Evolutionary conservation across 1,284 basidiomycete genomes (phyloP), one percentile per base, ranked within the genome.

Genomic region (Leccinum griseonigrum): DNA sequence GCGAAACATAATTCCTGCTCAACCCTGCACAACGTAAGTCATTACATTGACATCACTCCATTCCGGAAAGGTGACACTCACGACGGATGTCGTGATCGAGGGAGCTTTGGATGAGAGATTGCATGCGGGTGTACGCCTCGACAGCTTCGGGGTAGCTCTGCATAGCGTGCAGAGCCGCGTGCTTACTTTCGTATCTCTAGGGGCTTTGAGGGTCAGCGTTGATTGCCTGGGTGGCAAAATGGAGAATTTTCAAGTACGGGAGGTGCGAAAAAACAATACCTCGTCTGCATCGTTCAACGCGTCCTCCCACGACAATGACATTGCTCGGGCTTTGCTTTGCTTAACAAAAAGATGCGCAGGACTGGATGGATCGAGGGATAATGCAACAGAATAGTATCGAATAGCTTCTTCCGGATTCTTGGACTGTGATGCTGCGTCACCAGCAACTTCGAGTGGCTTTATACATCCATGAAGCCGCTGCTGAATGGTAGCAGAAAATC

Each of bases 281-380:
- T 36, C 48, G 2, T 58, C 32, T n/a, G 32, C 57, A 7, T 58
- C 57, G 10, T 36, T 29, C 34, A 58, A 58, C 7, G 57, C 50
- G 4, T 50, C 60, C 2, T 32, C 16, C 60, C 60, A 61, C 4
- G 7, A 32, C 3, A 13, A 38, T 9, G 34, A 1, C 8, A 16
- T 36, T 18, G 22, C 52, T 36, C 11, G 28, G 3, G 55, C 60
- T 4, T 56, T 63, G 48, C 63, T 66, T 40, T 64, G 60, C 22
- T 68, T 63, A 3, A 56, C 40, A 18, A 66, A 38, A 10, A 66
- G 63, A n/a, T 28, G 28, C 0, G 31, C 43, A 1, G 59, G 38
- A 11, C 50, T 32, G 1, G 38, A 48, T 7, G 57, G 55, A 46
- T 32, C 10, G 1, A 57, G 48, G 1, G 62, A 48, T 29, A 64